phyloP scores from a whole-genome alignment of 164 flowering plant species.

The Buxus sempervirens region DNA sequence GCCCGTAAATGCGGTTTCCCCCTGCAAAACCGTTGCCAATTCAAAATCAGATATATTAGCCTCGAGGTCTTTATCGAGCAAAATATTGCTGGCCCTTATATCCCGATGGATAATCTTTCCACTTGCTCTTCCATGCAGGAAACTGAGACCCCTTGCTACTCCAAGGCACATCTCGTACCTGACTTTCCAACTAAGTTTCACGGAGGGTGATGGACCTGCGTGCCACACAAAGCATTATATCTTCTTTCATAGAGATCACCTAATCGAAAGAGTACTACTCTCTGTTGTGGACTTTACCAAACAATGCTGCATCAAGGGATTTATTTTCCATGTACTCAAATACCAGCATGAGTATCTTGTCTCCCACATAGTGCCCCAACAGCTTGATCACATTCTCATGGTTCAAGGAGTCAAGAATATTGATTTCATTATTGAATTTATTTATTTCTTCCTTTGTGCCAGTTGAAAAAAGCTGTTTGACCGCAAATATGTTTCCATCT shows the following conservation, averaged over 20 bases:
- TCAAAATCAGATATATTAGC: constrained; percentile 13
- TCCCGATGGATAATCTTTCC: constrained; percentile 2
- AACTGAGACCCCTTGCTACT: constrained; percentile 8
- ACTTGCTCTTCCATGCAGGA: neutral
- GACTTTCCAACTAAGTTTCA: constrained; percentile 7
- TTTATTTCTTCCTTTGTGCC: neutral
- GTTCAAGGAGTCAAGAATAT: neutral
- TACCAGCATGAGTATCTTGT: neutral
- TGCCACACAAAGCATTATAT: neutral
- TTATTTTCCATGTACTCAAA: constrained; percentile 3
- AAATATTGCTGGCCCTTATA: constrained; percentile 5
- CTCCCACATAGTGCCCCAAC: constrained; percentile 1
- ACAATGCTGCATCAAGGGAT: neutral
- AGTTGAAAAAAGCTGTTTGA: constrained; percentile 6
- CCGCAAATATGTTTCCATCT: neutral
- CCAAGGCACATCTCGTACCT: constrained; percentile 10
- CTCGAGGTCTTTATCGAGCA: constrained; percentile 3
- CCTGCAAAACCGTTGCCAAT: neutral
- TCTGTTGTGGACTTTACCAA: neutral
- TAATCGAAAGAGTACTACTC: no score
- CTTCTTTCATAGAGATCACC: neutral
- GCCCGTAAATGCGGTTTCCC: neutral
- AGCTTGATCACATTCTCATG: constrained; percentile 5
- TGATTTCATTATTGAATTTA: neutral
- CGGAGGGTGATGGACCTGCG: neutral